phyloP scores from a whole-genome alignment of 1,139 yeast species.

The Geotrichum macrosporum region DNA sequence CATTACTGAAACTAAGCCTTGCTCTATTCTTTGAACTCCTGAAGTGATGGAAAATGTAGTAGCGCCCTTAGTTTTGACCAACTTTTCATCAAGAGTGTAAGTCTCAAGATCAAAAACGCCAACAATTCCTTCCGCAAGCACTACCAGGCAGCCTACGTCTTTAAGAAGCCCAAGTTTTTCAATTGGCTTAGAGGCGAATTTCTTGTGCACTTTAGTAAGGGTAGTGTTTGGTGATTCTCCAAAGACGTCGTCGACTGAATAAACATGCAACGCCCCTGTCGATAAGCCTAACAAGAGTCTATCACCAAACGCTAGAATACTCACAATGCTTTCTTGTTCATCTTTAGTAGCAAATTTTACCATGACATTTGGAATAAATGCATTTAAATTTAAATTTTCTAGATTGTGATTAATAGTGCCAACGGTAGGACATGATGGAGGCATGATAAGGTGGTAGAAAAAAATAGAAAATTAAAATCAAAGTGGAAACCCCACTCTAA shows the following conservation, averaged over 20 bases:
- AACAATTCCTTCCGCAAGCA: conserved; percentile 36
- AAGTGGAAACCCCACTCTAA: conserved; percentile 2
- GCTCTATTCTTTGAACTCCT: conserved; percentile 24
- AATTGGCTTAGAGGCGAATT: conserved; percentile 29
- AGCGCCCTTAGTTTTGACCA: conserved; percentile 39
- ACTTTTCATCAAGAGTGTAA: conserved; percentile 34
- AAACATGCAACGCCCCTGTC: conserved; percentile 30
- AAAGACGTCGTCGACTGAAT: conserved; percentile 28
- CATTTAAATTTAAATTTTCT: conserved; percentile 1
- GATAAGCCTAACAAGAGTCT: conserved; percentile 30
- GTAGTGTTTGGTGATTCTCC: conserved; percentile 22
- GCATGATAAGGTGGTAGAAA: neutral
- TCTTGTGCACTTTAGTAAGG: conserved; percentile 19
- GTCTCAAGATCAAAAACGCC: conserved; percentile 37
- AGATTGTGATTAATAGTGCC: neutral
- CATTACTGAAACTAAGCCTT: conserved; percentile 6
- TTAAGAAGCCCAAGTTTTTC: conserved; percentile 37
- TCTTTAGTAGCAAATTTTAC: neutral
- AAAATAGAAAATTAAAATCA: neutral
- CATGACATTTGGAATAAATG: conserved; percentile 1
- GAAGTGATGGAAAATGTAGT: conserved; percentile 33
- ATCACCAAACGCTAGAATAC: conserved; percentile 28
- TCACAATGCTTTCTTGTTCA: conserved; percentile 9
- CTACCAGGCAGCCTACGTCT: conserved; percentile 38
- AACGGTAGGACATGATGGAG: neutral